Evolutionary conservation across 2,329 filamentous ascomycete genomes (phyloP).

Genomic region (Macrophomina tecta): DNA sequence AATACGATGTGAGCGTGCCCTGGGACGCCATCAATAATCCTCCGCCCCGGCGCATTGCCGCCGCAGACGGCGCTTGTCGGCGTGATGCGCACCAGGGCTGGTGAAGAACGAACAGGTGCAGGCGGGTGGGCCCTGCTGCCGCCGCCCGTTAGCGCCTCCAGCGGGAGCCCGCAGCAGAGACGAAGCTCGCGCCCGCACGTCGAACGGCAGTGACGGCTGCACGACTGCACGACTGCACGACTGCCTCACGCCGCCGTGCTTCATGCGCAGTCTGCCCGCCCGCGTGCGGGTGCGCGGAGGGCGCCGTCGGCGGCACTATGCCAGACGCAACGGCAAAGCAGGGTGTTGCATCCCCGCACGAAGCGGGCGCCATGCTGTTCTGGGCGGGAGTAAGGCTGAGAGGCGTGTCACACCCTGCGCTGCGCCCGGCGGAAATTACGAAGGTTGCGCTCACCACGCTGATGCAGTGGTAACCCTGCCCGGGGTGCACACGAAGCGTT

Average conservation of each 20-base stretch:
- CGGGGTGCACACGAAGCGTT: slow-evolving; percentile 11
- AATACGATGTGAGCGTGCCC: not conserved
- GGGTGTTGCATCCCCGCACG: slow-evolving; percentile 2
- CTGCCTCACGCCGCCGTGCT: too few species aligned
- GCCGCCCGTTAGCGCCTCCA: not conserved
- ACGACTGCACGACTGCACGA: too few species aligned
- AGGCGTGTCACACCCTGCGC: not conserved
- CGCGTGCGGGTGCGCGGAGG: too few species aligned
- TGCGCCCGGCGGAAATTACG: slow-evolving; percentile 4
- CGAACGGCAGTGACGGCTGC: too few species aligned
- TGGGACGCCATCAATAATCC: not conserved
- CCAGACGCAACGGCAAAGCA: not conserved
- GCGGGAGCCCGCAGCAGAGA: too few species aligned
- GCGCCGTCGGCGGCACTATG: too few species aligned
- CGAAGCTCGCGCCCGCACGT: too few species aligned
- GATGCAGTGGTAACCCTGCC: not conserved
- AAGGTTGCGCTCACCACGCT: not conserved
- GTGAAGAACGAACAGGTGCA: not conserved
- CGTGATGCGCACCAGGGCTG: not conserved
- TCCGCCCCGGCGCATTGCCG: not conserved
- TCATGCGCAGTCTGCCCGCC: too few species aligned
- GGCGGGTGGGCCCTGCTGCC: not conserved
- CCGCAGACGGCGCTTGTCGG: not conserved
- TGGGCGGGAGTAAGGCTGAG: slow-evolving; percentile 4
- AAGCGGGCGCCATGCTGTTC: not conserved